A percentile compares a stretch with the other conserved stretches of the same genome.
Evolutionary conservation across 768 basidiomycete species (phyloP).

Genomic region (Mycena crocata): DNA sequence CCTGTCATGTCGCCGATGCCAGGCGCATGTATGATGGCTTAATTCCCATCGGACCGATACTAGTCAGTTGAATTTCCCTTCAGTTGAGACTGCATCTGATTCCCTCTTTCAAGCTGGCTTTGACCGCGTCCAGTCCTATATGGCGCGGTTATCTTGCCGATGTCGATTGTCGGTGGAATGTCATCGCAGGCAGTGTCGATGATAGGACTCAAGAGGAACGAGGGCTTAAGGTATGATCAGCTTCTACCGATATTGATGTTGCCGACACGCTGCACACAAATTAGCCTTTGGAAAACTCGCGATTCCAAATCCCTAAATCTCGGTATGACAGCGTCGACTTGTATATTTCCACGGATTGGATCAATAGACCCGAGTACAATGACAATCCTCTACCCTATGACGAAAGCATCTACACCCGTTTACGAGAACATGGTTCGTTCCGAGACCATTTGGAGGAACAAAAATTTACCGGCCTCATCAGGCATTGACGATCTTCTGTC

Average conservation of each 20-base stretch:
- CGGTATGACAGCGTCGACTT: slow-evolving; percentile 96
- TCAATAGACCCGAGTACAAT: slow-evolving; percentile 94
- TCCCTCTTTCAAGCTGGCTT: slow-evolving; percentile 71
- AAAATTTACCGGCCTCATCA: slow-evolving; percentile 41
- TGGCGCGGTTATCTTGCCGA: slow-evolving; percentile 96
- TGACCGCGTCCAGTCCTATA: slow-evolving; percentile 94
- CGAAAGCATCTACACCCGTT: slow-evolving; percentile 74
- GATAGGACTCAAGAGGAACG: slow-evolving; percentile 97
- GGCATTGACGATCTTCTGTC: slow-evolving; percentile 90
- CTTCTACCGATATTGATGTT: slow-evolving; percentile 8
- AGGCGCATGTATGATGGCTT: slow-evolving; percentile 96
- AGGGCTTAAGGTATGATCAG: slow-evolving; percentile 73
- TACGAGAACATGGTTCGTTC: slow-evolving; percentile 79
- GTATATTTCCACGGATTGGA: slow-evolving; percentile 89
- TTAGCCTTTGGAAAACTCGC: slow-evolving; percentile 82
- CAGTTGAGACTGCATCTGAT: neutral
- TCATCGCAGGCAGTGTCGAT: slow-evolving; percentile 98
- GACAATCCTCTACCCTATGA: slow-evolving; percentile 88
- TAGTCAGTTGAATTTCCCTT: slow-evolving; percentile 65
- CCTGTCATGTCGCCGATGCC: slow-evolving; percentile 93
- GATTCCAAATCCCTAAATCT: slow-evolving; percentile 91
- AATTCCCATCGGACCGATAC: slow-evolving; percentile 93
- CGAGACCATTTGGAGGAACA: neutral
- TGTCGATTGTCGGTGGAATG: slow-evolving; percentile 99
- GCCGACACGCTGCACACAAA: slow-evolving; percentile 12